Conservation (phyloP, 495 filamentous ascomycete species). For the Penicillium chermesinum region DNA sequence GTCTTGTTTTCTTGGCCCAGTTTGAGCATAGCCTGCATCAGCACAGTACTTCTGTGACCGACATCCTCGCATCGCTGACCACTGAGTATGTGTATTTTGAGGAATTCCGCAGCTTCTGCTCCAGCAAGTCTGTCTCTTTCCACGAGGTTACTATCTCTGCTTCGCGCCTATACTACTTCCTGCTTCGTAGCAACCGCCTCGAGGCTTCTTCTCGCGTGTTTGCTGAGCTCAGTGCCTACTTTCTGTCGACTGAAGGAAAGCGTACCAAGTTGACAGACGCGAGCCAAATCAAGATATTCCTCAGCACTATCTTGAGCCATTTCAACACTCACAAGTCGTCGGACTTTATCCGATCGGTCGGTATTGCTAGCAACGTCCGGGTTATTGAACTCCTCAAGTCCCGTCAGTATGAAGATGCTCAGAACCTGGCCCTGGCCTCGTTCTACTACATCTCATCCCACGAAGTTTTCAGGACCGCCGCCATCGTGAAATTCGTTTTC, state of each 20-base stretch:
- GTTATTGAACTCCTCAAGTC: slow-evolving; percentile 23
- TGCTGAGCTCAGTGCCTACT: slow-evolving; percentile 24
- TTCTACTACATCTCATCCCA: slow-evolving; percentile 31
- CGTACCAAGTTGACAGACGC: slow-evolving; percentile 21
- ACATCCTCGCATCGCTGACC: slow-evolving; percentile 31
- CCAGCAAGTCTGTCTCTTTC: slow-evolving; percentile 26
- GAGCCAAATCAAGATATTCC: slow-evolving; percentile 26
- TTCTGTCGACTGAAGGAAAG: slow-evolving; percentile 28
- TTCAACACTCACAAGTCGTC: slow-evolving; percentile 29
- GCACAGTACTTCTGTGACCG: slow-evolving; percentile 27
- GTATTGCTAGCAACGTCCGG: slow-evolving; percentile 32
- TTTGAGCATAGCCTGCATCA: slow-evolving; percentile 30
- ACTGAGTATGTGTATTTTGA: slow-evolving; percentile 38
- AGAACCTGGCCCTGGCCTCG: slow-evolving; percentile 27
- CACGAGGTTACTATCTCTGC: slow-evolving; percentile 22
- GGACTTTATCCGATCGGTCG: slow-evolving; percentile 34
- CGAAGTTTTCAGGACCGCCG: slow-evolving; percentile 18
- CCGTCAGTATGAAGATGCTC: slow-evolving; percentile 23
- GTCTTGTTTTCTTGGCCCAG: slow-evolving; percentile 35
- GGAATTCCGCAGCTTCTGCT: slow-evolving; percentile 27
- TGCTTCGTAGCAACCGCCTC: slow-evolving; percentile 23
- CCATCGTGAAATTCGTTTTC: slow-evolving; percentile 28
- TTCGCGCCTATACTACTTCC: slow-evolving; percentile 29
- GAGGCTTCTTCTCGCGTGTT: slow-evolving; percentile 18
- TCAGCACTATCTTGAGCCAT: slow-evolving; percentile 25